These are phyloP conservation scores for Pleochaeta shiraiana DNA, from an alignment of 2,329 filamentous ascomycete genomes.

Conservation along the genomic window DNA sequence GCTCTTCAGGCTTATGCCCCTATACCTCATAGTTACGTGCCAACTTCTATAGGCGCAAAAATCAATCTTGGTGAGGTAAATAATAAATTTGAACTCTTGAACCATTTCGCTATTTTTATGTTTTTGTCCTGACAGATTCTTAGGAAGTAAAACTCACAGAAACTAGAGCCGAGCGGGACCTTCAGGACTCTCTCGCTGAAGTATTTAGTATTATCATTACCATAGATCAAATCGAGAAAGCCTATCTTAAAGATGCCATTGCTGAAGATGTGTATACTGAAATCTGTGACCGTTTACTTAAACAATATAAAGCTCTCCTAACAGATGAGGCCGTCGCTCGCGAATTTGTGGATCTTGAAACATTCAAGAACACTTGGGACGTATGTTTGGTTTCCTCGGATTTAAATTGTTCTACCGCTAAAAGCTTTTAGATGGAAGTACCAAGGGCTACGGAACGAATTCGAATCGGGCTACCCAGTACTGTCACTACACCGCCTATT, in stretches of 20 bases:
- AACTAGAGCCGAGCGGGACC: conserved; percentile 69
- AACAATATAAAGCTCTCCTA: conserved; percentile 91
- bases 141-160: conserved; percentile 86
- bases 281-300: conserved; percentile 78
- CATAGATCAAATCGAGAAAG: conserved; percentile 85
- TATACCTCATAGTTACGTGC: conserved; percentile 48
- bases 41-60: conserved; percentile 62
- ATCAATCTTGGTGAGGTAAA: conserved; percentile 83
- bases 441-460: conserved; percentile 85
- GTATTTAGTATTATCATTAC: conserved; percentile 97
- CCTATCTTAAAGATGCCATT: conserved; percentile 88
- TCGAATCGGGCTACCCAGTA: conserved; percentile 80
- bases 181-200: conserved; percentile 90
- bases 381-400: conserved; percentile 28
- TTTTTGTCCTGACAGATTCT: background rate
- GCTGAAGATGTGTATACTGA: conserved; percentile 86
- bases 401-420: background rate
- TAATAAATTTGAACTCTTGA: conserved; percentile 3
- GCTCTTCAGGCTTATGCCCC: conserved; percentile 19
- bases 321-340: conserved; percentile 77
- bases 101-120: background rate
- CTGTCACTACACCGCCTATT: conserved; percentile 32
- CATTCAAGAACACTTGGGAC: conserved; percentile 82
- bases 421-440: conserved; percentile 51
- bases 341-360: conserved; percentile 71